A percentile compares a stretch with the other conserved stretches of the same genome.
phyloP scores from a whole-genome alignment of 2,329 filamentous ascomycete species.

The Penicillium vulpinum region DNA sequence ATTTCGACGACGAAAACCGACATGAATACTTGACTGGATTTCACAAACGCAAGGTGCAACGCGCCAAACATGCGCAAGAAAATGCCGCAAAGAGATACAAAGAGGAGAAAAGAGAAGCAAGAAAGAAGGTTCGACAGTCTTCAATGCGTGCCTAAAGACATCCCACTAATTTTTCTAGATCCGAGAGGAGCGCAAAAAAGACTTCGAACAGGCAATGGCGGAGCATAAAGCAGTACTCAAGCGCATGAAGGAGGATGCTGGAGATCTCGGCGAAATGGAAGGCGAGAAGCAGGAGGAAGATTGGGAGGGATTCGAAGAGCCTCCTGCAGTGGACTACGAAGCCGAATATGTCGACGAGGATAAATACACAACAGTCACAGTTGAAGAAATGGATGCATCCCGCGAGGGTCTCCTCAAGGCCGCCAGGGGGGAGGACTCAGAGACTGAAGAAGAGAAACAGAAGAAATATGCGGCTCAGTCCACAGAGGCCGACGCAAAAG shows the following conservation, averaged over 20 bases:
- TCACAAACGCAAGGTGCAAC: conserved; percentile 88
- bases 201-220: conserved; percentile 78
- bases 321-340: conserved; percentile 69
- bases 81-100: conserved; percentile 73
- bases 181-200: conserved; percentile 75
- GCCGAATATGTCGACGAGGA: conserved; percentile 97
- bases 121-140: conserved; percentile 66
- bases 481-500: conserved; percentile 28
- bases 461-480: conserved; percentile 34
- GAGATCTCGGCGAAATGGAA: conserved; percentile 23
- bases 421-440: conserved; percentile 33
- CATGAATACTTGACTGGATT: conserved; percentile 92
- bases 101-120: conserved; percentile 70
- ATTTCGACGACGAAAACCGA: conserved; percentile 76
- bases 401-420: conserved; percentile 69
- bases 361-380: conserved; percentile 89
- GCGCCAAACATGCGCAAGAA: conserved; percentile 82
- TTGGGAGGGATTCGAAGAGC: conserved; percentile 64
- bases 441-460: conserved; percentile 28
- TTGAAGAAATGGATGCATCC: conserved; percentile 82
- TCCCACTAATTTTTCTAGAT: conserved; percentile 56
- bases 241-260: conserved; percentile 53
- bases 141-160: neutral
- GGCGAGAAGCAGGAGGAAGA: conserved; percentile 53
- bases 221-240: conserved; percentile 70